phyloP scores from a whole-genome alignment of 2,329 filamentous ascomycete species.

The Escovopsis sp. region DNA sequence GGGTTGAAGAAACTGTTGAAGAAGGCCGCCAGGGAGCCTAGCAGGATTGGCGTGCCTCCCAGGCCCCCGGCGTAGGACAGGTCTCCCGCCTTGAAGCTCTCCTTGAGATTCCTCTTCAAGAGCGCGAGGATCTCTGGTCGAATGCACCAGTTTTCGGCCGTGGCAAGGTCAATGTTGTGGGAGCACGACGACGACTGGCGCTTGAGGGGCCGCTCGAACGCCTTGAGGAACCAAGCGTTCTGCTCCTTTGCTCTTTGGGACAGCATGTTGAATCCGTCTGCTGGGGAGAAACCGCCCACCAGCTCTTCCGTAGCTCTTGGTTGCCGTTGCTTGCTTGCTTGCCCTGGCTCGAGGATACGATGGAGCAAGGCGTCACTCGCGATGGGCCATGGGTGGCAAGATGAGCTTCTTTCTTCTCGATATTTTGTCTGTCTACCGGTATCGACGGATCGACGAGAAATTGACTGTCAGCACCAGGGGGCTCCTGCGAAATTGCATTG shows the following conservation, averaged over 20 bases:
- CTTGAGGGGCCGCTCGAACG: constrained; percentile 2
- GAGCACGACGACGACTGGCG: not conserved
- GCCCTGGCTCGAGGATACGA: too few species aligned
- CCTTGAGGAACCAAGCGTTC: constrained; percentile 3
- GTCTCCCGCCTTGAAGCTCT: not conserved
- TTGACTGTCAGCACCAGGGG: too few species aligned
- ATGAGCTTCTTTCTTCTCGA: too few species aligned
- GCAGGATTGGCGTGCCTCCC: constrained; percentile 1
- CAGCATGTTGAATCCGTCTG: not conserved
- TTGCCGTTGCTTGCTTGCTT: too few species aligned
- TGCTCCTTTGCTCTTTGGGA: constrained; percentile 3
- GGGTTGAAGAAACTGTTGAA: constrained; percentile 4
- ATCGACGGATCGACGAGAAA: too few species aligned
- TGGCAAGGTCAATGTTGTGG: constrained; percentile 2
- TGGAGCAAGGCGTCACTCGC: too few species aligned
- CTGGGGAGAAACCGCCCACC: too few species aligned
- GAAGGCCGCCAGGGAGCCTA: not conserved
- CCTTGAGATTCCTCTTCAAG: not conserved
- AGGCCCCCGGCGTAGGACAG: constrained; percentile 3
- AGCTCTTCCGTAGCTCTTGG: not conserved
- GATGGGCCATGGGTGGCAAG: too few species aligned
- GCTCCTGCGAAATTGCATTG: too few species aligned
- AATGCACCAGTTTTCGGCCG: constrained; percentile 4
- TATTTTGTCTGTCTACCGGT: too few species aligned
- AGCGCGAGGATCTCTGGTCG: constrained; percentile 1